Base-by-base conservation (phyloP, 495 filamentous ascomycete genomes). In the Podospora pseudopauciseta region DNA sequence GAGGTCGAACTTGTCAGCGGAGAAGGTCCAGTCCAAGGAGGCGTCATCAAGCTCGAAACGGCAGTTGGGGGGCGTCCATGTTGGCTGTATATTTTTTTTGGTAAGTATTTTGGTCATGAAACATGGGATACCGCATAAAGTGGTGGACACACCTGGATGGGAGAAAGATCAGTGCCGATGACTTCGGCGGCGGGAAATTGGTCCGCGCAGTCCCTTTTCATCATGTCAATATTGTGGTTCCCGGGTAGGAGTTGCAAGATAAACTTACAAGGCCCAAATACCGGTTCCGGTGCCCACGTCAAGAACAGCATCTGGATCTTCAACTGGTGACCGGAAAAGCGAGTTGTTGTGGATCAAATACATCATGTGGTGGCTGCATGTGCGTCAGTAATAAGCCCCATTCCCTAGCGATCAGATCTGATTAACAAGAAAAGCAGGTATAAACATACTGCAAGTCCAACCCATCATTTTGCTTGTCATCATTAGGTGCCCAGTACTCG, bases 251-350 rank as follows among this genome's bases (percentile, higher is more conserved):
- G 15, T 0, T 4, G 54, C 3, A 57, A 2, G 6, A 18, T n/a
- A 58, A 26, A 58, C 55, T 7, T 58, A 58, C 55, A 67, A 23
- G 11, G 65, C 55, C 49, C 64, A 65, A 23, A 57, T 77, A 55
- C 80, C 77, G 74, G 58, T 64, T n/a, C 89, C 89, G 3, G 89
- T 91, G n/a, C 90, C 90, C 39, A 90, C 74, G 67, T 91, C 90
- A 5, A 92, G 78, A 4, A 86, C 82, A 19, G 55, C n/a, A 7
- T 58, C n/a, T 20, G 23, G n/a, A 3, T 19, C 23, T 11, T 58
- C 55, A 9, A 58, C n/a, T 5, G 55, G 55, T 20, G 55, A 19
- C n/a, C n/a, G 55, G 23, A 20, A 58, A 7, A 58, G 55, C 23
- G n/a, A 20, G 55, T 58, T 26, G 55, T 58, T 26, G 23, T 20